Evolutionary conservation across 2,329 filamentous ascomycete species (phyloP), one percentile per base, ranked within the genome.

Genomic region (Talaromyces sp.): DNA sequence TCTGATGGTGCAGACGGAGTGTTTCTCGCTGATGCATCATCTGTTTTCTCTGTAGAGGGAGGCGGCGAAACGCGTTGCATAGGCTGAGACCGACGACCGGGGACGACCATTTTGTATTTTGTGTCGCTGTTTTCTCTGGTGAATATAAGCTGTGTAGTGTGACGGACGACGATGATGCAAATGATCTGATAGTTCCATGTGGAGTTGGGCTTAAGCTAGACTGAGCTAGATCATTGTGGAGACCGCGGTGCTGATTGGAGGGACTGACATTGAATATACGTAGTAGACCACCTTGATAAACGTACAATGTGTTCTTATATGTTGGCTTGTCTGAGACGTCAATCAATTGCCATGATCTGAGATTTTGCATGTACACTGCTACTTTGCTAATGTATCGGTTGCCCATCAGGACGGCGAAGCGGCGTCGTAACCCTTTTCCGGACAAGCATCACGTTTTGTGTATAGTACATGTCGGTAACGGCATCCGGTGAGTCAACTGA

Each of bases 91-190:
- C 50, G 62, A 11, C 62, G 62, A 42, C 58, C 62, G 6, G 62
- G 62, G 23, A 57, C 16, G 23, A 63, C 62, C 62, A 63, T 63
- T 12, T 60, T 63, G 28, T 40, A 14, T 59, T 8, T n/a, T 33
- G n/a, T n/a, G n/a, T n/a, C n/a, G n/a, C n/a, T n/a, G n/a, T 2
- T 50, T 50, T 31, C 7, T 44, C 21, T 18, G 14, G 18, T 57
- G 18, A 12, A 28, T 56, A 25, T 42, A 37, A 57, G 14, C 6
- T 42, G 35, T 40, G 18, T 40, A 12, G 23, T 57, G 33, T 37
- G 54, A 56, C 40, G 33, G 35, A n/a, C 35, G 54, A 39, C 14
- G n/a, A 54, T 54, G 50, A 54, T 37, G 50, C 48, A 54, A 37
- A 50, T 50, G 46, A n/a, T 31, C 16, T 50, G 46, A 50, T 50